A percentile compares a stretch with the other conserved stretches of the same genome.
Conservation (phyloP, 306 rosid genomes). For the Trichosanthes cucumerina region DNA sequence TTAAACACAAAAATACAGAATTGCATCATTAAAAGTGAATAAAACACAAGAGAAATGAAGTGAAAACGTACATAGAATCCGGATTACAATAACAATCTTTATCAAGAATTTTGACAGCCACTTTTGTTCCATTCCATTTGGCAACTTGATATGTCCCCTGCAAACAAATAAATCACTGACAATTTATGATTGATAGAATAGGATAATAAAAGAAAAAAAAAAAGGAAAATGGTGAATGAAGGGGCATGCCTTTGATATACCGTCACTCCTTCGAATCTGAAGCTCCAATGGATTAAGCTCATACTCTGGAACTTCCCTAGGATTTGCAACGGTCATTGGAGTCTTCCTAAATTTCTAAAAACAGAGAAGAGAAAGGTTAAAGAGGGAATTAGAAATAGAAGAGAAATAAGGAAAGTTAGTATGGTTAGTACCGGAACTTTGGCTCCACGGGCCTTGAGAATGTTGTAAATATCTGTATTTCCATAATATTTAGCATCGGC, state of each 20-base stretch:
- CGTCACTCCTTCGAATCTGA: slow-evolving; percentile 88
- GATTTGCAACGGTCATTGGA: slow-evolving; percentile 94
- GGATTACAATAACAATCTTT: slow-evolving; percentile 77
- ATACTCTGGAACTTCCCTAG: slow-evolving; percentile 97
- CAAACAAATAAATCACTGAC: background rate
- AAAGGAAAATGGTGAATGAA: background rate
- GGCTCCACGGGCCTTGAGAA: slow-evolving; percentile 87
- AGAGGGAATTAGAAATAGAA: background rate
- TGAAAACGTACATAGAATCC: slow-evolving; percentile 64
- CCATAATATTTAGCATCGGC: slow-evolving; percentile 96
- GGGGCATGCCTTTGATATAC: slow-evolving; percentile 57
- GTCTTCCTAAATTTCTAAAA: slow-evolving; percentile 78
- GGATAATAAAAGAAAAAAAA: background rate
- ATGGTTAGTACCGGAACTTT: slow-evolving; percentile 62
- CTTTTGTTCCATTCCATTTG: slow-evolving; percentile 99
- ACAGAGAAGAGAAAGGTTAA: slow-evolving; percentile 14
- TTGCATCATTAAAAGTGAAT: background rate
- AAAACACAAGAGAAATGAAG: slow-evolving; percentile 15
- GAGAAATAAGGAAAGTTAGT: no score
- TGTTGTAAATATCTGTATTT: slow-evolving; percentile 57
- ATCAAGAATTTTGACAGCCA: slow-evolving; percentile 83
- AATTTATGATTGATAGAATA: background rate
- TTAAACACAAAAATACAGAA: background rate
- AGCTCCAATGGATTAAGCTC: slow-evolving; percentile 98
- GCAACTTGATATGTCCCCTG: slow-evolving; percentile 98